phyloP scores from a whole-genome alignment of 768 basidiomycete species.

The Boletellus emodensis region DNA sequence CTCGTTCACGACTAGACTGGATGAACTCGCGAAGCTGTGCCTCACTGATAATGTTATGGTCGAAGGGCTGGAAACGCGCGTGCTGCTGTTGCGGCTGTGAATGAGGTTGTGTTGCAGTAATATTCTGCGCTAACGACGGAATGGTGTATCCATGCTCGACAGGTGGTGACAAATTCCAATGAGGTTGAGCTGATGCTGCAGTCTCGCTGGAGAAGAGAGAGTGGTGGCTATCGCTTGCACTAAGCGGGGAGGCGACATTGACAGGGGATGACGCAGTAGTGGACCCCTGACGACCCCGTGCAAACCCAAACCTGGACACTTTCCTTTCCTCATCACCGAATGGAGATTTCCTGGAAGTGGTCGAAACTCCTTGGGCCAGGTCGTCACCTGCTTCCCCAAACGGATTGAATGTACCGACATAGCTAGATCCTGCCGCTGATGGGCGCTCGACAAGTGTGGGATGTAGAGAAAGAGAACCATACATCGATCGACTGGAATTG shows the following conservation, averaged over 20 bases:
- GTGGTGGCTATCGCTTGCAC: conserved; percentile 45
- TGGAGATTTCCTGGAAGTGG: conserved; percentile 36
- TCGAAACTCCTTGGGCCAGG: conserved; percentile 25
- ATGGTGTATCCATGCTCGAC: conserved; percentile 41
- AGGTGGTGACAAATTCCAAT: conserved; percentile 44
- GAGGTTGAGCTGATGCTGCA: conserved; percentile 36
- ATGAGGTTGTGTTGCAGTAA: conserved; percentile 33
- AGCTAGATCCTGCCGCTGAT: conserved; percentile 45
- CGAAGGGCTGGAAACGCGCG: conserved; percentile 54
- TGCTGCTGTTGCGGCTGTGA: conserved; percentile 32
- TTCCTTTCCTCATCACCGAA: conserved; percentile 59
- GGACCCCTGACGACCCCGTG: conserved; percentile 63
- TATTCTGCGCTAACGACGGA: conserved; percentile 48
- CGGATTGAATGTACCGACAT: conserved; percentile 77
- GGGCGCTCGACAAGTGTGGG: conserved; percentile 44
- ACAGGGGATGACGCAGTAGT: conserved; percentile 55
- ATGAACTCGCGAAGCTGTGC: conserved; percentile 76
- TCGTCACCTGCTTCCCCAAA: conserved; percentile 64
- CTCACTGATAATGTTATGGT: conserved; percentile 56
- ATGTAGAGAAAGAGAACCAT: conserved; percentile 47
- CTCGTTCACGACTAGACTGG: conserved; percentile 62
- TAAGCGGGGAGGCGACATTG: conserved; percentile 53
- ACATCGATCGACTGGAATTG: conserved; percentile 48
- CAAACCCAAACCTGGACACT: conserved; percentile 79
- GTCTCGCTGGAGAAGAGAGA: conserved; percentile 43